Evolutionary conservation across 2,329 filamentous ascomycete genomes (phyloP).

Genomic region (Geosmithia morbida): DNA sequence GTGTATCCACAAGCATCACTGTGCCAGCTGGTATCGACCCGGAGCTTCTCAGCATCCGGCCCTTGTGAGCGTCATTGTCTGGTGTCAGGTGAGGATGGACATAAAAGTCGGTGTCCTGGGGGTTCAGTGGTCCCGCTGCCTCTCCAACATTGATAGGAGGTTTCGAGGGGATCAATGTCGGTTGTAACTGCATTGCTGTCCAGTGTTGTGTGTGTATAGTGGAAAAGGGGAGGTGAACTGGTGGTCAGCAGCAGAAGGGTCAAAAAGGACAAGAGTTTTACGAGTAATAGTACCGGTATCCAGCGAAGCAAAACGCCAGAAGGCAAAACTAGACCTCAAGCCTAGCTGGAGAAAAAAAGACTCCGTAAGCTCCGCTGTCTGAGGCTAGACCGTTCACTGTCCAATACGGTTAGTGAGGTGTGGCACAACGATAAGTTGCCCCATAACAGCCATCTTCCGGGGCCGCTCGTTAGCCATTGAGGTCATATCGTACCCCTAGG

Average conservation of each 20-base stretch:
- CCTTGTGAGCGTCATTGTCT: slow-evolving; percentile 10
- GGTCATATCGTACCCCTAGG: neutral
- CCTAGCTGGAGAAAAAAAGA: neutral
- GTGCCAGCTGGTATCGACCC: slow-evolving; percentile 10
- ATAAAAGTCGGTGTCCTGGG: slow-evolving; percentile 7
- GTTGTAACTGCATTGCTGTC: neutral
- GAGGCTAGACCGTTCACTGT: neutral
- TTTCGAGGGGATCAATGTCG: neutral
- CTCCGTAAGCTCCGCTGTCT: neutral
- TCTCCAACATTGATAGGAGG: neutral
- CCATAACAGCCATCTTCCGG: neutral
- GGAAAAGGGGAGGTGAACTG: neutral
- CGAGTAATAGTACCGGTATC: neutral
- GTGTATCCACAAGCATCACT: slow-evolving; percentile 10
- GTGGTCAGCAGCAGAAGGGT: neutral
- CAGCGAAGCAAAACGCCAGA: neutral
- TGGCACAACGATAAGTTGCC: neutral
- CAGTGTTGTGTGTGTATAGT: neutral
- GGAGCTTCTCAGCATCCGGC: slow-evolving; percentile 10
- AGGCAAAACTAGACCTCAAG: neutral
- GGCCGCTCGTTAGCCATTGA: neutral
- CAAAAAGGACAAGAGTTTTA: neutral
- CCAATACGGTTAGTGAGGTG: neutral
- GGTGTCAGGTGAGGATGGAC: slow-evolving; percentile 9
- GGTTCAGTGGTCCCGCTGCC: neutral